Evolutionary conservation across 169 alveolate species (phyloP).

Genomic region (Plasmodium ovale): DNA sequence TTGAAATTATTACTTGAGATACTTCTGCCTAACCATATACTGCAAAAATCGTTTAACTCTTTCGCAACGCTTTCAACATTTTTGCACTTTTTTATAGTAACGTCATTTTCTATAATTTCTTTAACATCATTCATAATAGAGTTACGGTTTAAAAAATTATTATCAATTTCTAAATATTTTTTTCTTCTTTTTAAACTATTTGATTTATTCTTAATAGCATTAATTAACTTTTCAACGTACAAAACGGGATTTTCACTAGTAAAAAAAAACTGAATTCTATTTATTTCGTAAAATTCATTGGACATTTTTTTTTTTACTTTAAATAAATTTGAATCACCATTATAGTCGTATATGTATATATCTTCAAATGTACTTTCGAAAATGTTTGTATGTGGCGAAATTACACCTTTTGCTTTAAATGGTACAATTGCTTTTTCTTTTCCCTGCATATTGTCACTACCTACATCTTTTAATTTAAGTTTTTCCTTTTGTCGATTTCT

Average conservation of each 20-base stretch:
- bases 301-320: conserved; percentile 55
- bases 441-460: conserved; percentile 1
- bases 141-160: conserved; percentile 22
- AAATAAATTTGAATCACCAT: conserved; percentile 58
- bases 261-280: conserved; percentile 74
- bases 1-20: conserved; percentile 5
- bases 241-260: conserved; percentile 70
- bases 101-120: conserved; percentile 35
- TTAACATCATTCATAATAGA: conserved; percentile 55
- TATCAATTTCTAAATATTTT: conserved; percentile 51
- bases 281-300: conserved; percentile 56
- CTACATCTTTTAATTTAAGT: conserved; percentile 5
- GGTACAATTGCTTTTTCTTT: conserved; percentile 41
- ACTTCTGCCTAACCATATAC: conserved; percentile 60
- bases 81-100: conserved; percentile 17
- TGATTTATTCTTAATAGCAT: conserved; percentile 73
- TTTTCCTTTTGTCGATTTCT: conserved; percentile 12
- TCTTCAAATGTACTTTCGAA: conserved; percentile 72
- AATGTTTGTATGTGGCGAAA: conserved; percentile 12
- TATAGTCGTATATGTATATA: conserved; percentile 63
- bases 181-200: conserved; percentile 40
- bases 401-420: conserved; percentile 75
- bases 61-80: conserved; percentile 18
- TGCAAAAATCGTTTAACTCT: conserved; percentile 47
- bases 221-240: conserved; percentile 44